Base-by-base conservation (phyloP, 352 stramenopile species). In the Globisporangium abappressorium region DNA sequence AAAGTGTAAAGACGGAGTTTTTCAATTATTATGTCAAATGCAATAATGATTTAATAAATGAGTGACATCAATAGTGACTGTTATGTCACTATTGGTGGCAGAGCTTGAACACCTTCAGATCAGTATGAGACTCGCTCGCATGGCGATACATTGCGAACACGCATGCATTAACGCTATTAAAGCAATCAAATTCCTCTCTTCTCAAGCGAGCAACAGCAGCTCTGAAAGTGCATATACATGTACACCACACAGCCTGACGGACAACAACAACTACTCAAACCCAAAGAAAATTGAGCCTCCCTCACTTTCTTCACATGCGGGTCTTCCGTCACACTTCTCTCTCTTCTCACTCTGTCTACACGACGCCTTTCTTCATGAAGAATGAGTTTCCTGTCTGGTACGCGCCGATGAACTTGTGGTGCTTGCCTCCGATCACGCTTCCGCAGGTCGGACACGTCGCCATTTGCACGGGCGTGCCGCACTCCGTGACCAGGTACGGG, bases 401-500 rank as follows among this genome's bases (percentile, higher is more conserved):
- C 1, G 38, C 51, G 11, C 28, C 57, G 30, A 28, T 20, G 41
- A 54, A 53, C 14, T 62, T 66, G 68, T 75, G 56, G 20, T 71
- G 60, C 58, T 63, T 58, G 26, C 70, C 73, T 26, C 73, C 73
- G 51, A 79, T 79, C 20, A 33, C 6, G n/a, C 65, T 47, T 1
- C 73, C 70, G 58, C 73, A 79, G 0, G 55, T 65, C 8, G 73
- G 73, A 54, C 73, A 79, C 7, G 15, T 18, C 1, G 67, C 28
- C 28, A 68, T 41, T 53, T 73, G 60, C 24, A 76, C 7, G 14
- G 74, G 74, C 22, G 71, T 65, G 20, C 74, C 74, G 43, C 74
- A 80, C 36, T 66, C 70, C 33, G 65, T 74, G 28, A 80, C 71
- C 12, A 80, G 63, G 51, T 80, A 80, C 36, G 74, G 74, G 57